phyloP scores from a whole-genome alignment of 1,139 yeast genomes.

The Saccharomyces hybrid region DNA sequence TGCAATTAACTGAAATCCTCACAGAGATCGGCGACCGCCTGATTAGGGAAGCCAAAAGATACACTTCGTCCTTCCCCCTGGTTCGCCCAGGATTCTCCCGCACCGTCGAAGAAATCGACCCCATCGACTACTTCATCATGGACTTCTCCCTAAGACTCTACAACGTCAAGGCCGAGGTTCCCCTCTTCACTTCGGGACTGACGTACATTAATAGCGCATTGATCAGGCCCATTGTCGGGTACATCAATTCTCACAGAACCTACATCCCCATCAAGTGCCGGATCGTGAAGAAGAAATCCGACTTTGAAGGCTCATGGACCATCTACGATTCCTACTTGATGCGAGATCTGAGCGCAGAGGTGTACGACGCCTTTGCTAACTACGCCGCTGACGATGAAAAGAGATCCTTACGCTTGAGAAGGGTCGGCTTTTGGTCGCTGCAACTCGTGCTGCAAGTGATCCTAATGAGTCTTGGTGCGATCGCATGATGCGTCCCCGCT shows the following conservation, averaged over 20 bases:
- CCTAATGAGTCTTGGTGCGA: conserved; percentile 70
- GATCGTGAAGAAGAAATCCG: conserved; percentile 68
- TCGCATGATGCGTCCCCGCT: conserved; percentile 31
- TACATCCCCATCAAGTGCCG: conserved; percentile 83
- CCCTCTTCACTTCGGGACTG: conserved; percentile 74
- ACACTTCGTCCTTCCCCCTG: conserved; percentile 8
- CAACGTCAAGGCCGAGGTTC: conserved; percentile 83
- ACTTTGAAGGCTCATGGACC: conserved; percentile 96
- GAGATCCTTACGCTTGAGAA: conserved; percentile 60
- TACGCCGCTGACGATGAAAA: conserved; percentile 85
- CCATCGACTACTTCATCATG: conserved; percentile 57
- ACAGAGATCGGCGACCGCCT: conserved; percentile 21
- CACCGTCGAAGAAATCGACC: conserved; percentile 23
- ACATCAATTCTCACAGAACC: conserved; percentile 82
- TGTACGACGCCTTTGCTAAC: conserved; percentile 81
- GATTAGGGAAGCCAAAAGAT: conserved; percentile 21
- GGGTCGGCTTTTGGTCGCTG: conserved; percentile 89
- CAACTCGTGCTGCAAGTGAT: conserved; percentile 77
- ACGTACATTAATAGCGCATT: conserved; percentile 87
- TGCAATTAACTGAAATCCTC: conserved; percentile 19
- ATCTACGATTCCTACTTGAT: conserved; percentile 81
- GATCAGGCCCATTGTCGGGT: conserved; percentile 90
- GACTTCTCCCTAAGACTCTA: conserved; percentile 72
- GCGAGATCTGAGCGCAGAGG: conserved; percentile 87
- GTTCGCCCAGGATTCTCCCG: conserved; percentile 10